These are phyloP conservation scores for Suillus luteus DNA, from an alignment of 768 basidiomycete genomes.

Conservation along the genomic window DNA sequence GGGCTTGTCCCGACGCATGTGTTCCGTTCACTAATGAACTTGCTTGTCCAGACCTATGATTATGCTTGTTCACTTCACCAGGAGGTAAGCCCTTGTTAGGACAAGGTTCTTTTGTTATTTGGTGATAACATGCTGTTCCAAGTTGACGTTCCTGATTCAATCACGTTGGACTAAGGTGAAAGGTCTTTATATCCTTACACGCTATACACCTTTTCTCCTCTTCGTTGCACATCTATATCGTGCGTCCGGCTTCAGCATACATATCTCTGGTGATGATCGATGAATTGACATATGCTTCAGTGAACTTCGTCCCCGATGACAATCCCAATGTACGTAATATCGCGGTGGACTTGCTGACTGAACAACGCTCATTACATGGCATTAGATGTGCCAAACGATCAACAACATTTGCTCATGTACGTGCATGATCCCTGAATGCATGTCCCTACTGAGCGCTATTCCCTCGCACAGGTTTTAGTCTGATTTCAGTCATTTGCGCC, in stretches of 20 bases:
- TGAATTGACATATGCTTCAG: not conserved
- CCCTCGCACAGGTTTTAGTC: not conserved
- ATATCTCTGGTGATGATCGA: not conserved
- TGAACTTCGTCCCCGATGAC: not conserved
- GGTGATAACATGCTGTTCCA: not conserved
- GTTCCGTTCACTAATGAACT: not conserved
- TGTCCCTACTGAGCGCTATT: not conserved
- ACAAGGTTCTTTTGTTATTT: not conserved
- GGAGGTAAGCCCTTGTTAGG: not conserved
- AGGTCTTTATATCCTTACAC: not conserved
- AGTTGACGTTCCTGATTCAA: not conserved
- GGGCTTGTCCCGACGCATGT: not conserved
- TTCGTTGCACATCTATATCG: not conserved
- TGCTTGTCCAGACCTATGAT: not conserved
- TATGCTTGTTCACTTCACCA: not conserved
- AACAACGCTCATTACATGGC: not conserved
- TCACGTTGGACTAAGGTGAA: not conserved
- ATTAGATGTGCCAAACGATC: not conserved
- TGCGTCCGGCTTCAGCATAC: not conserved
- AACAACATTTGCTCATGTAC: not conserved
- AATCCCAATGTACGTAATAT: not conserved
- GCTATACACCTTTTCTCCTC: not conserved
- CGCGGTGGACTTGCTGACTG: not conserved
- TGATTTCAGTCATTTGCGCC: not conserved
- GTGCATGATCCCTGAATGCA: not conserved